Percentiles rank a stretch among this genome's conserved stretches.
Conservation (phyloP, 371 early-diverging fungal genomes). For the Umbelopsis sp. region DNA sequence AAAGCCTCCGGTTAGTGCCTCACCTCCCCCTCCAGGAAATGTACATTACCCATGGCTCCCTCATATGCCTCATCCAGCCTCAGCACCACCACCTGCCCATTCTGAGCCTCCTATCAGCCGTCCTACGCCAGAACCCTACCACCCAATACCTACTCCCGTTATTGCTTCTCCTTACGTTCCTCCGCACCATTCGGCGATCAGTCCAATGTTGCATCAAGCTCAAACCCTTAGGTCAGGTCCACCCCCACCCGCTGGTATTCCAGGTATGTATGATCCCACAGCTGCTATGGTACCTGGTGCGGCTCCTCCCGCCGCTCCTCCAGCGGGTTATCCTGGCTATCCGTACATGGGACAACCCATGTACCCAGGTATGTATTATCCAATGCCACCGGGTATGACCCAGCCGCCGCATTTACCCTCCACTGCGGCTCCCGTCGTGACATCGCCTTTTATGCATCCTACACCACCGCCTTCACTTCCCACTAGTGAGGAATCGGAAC, state of each 20-base stretch:
- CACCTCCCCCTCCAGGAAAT: neutral
- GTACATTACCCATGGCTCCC: neutral
- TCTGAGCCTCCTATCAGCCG: neutral
- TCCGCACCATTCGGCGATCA: neutral
- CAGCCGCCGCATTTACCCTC: neutral
- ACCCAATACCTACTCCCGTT: neutral
- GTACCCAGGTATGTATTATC: constrained; percentile 7
- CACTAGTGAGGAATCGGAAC: neutral
- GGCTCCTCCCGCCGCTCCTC: neutral
- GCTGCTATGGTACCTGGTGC: neutral
- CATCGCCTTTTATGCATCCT: neutral
- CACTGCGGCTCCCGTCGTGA: neutral
- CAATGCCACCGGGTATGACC: neutral
- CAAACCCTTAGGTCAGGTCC: neutral
- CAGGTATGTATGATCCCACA: constrained; percentile 16
- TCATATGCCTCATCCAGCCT: neutral
- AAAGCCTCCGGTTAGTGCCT: neutral
- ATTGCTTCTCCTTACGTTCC: neutral
- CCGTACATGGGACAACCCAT: constrained; percentile 14
- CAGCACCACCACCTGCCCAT: neutral
- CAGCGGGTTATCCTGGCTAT: constrained; percentile 9
- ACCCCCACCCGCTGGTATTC: neutral
- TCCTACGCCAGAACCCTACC: neutral
- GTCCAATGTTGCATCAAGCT: constrained; percentile 1
- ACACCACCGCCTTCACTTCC: neutral